Conservation (phyloP, 2,329 filamentous ascomycete species). For the Fusarium agapanthi region DNA sequence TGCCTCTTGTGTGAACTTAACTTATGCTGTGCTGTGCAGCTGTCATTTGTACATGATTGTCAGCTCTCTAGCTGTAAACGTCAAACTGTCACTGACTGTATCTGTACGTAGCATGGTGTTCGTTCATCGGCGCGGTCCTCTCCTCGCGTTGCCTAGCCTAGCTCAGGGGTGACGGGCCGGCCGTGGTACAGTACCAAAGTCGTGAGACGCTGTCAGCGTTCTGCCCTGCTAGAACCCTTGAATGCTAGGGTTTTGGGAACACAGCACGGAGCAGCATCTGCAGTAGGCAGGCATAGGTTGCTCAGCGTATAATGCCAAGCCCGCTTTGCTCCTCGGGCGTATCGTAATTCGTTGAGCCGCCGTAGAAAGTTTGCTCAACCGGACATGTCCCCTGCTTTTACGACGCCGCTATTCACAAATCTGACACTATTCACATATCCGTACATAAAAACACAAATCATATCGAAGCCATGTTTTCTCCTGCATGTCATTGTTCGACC, state of each 20-base stretch:
- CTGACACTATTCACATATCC: conserved; percentile 27
- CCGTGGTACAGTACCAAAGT: conserved; percentile 28
- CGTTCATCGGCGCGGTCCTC: conserved; percentile 26
- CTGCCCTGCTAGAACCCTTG: conserved; percentile 26
- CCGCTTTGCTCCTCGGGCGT: conserved; percentile 1
- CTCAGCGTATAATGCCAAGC: conserved; percentile 16
- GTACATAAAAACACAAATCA: conserved; percentile 15
- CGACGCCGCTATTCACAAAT: conserved; percentile 30
- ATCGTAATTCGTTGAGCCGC: conserved; percentile 10
- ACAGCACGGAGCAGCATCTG: conserved; percentile 15
- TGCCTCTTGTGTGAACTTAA: not conserved
- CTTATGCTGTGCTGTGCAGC: conserved; percentile 14
- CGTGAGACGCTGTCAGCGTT: conserved; percentile 38
- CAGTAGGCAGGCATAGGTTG: conserved; percentile 4
- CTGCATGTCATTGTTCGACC: not conserved
- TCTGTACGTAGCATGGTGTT: conserved; percentile 11
- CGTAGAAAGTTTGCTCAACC: conserved; percentile 2
- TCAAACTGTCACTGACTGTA: not conserved
- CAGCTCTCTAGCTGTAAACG: conserved; percentile 26
- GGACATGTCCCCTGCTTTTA: conserved; percentile 10
- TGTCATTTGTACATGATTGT: conserved; percentile 33
- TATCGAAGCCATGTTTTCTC: not conserved
- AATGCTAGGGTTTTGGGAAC: conserved; percentile 12
- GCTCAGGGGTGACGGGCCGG: conserved; percentile 35
- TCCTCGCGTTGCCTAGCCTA: conserved; percentile 25